Evolutionary conservation across 441 rosid genomes (phyloP).

Genomic region (Erodium moschatum): DNA sequence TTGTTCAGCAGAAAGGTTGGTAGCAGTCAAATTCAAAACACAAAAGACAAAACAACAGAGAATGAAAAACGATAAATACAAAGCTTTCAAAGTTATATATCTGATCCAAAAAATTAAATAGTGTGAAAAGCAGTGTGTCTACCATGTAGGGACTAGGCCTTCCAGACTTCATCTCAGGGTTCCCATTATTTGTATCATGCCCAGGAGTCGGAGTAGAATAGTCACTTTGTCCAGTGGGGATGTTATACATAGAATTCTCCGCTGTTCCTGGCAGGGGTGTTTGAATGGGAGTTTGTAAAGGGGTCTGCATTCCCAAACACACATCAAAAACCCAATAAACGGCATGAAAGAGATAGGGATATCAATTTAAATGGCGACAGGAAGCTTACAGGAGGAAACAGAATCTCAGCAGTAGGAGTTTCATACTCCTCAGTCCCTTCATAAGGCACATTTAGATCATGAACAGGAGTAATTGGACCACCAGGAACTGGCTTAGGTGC

Average conservation of each 20-base stretch:
- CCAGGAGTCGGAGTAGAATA: constrained; percentile 56
- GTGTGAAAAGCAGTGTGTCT: constrained; percentile 17
- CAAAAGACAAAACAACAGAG: background rate
- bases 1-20: too few relatives aligned
- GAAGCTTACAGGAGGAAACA: constrained; percentile 70
- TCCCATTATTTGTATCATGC: constrained; percentile 50
- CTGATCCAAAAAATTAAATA: background rate
- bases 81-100: constrained; percentile 4
- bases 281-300: constrained; percentile 79
- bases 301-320: constrained; percentile 44
- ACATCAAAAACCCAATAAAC: background rate
- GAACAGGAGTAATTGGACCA: constrained; percentile 50
- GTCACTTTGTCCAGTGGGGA: constrained; percentile 79
- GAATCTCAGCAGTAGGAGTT: constrained; percentile 92
- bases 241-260: constrained; percentile 62
- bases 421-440: constrained; percentile 89
- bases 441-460: constrained; percentile 91
- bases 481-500: constrained; percentile 23
- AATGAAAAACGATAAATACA: background rate
- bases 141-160: constrained; percentile 83
- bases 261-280: constrained; percentile 60
- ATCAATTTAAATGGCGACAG: constrained; percentile 32
- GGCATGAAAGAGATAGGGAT: background rate
- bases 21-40: background rate
- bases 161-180: constrained; percentile 52